Evolutionary conservation across 768 basidiomycete species (phyloP), one percentile per base, ranked within the genome.

Genomic region (Strobilomyces echinocephalus): DNA sequence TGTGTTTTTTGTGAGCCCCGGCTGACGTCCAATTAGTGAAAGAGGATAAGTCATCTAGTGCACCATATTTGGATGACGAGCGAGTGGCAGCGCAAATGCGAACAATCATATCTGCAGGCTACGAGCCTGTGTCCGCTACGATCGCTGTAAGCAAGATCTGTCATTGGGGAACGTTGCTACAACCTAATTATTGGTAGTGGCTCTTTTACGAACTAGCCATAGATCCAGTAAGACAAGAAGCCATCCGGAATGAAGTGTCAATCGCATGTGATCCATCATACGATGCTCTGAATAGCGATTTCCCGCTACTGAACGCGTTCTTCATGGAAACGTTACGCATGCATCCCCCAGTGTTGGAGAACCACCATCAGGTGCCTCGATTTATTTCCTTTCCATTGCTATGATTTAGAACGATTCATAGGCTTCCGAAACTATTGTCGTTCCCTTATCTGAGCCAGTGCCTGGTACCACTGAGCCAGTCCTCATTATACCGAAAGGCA

Each of bases 291-390:
- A 78, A 76, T 49, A 72, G 67, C 57, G 68, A 72, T 39, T 76
- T 74, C 54, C 79, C 81, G 1, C 71, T 84, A 40, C 73, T 88
- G 16, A 80, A 87, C 48, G 81, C 83, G 2, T 78, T 83, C 9
- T 53, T 87, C 42, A 79, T 79, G 59, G 84, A 86, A 65, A 79
- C 79, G 4, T 68, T 87, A 16, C 78, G 85, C 28, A 63, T 85
- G 43, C 81, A 85, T 59, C 79, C 84, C 16, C 75, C 83, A 1
- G 76, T 87, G 33, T 61, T 81, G 28, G 84, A 85, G 64, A 84
- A 85, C 57, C 81, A 85, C 60, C 83, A 87, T 52, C 79, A 82
- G 69, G 81, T 78, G 36, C 46, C 57, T 61, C 26, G 30, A 26
- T 45, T 31, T 38, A 18, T 20, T 38, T 45, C 10, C 16, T 42